Evolutionary conservation across 2,329 filamentous ascomycete species (phyloP).

Genomic region (Fusarium sp.): DNA sequence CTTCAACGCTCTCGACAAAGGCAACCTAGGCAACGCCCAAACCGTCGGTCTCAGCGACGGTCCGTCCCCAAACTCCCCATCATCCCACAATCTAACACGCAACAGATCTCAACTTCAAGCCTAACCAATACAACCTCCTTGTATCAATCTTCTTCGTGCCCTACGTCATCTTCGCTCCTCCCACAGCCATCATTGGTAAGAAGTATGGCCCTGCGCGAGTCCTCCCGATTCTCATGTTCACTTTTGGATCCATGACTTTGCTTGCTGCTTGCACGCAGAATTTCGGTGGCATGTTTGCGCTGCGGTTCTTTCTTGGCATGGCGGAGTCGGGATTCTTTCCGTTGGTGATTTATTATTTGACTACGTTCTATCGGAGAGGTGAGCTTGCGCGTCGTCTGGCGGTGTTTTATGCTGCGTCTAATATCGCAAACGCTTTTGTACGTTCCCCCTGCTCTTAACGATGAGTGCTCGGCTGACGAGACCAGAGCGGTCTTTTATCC

Average conservation of each 20-base stretch:
- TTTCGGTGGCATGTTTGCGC: slow-evolving; percentile 2
- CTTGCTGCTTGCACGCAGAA: slow-evolving; percentile 1
- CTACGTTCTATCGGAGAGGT: slow-evolving; percentile 1
- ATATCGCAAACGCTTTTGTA: slow-evolving; percentile 14
- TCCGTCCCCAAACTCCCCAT: accelerated
- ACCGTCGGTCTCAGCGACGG: slow-evolving; percentile 1
- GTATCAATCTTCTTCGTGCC: slow-evolving; percentile 18
- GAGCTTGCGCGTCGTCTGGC: slow-evolving; percentile 9
- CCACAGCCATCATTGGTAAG: slow-evolving; percentile 1
- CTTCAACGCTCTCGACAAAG: slow-evolving; percentile 9
- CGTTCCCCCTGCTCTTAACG: accelerated
- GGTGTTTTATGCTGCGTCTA: slow-evolving; percentile 3
- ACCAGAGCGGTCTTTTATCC: background rate
- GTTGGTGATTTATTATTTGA: slow-evolving; percentile 11
- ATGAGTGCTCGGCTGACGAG: accelerated
- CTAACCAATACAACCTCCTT: slow-evolving; percentile 9
- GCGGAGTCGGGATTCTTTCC: slow-evolving; percentile 9
- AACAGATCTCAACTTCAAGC: slow-evolving; percentile 8
- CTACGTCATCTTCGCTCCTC: slow-evolving; percentile 12
- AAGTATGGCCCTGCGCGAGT: background rate
- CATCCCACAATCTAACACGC: background rate
- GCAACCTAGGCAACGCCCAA: slow-evolving; percentile 14
- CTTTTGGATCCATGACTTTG: slow-evolving; percentile 3
- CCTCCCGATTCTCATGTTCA: slow-evolving; percentile 7
- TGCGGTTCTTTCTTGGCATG: slow-evolving; percentile 7